These are phyloP conservation scores for Parasitella parasitica DNA, from an alignment of 371 early-diverging fungal species.

Conservation along the genomic window DNA sequence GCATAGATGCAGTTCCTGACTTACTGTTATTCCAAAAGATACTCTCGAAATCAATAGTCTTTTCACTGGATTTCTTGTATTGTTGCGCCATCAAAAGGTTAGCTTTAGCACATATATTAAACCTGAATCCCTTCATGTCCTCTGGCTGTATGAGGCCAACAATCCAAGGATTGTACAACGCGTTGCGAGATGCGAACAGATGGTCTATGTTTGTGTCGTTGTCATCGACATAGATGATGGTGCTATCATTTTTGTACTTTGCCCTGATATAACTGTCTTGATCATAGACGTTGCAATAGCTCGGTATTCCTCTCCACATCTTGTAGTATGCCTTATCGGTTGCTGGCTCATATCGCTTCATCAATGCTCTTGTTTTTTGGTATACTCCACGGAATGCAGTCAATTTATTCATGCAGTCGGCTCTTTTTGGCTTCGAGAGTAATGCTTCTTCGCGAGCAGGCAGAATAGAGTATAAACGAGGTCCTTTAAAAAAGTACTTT, in stretches of 20 bases:
- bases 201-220: slow-evolving; percentile 1
- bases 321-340: slow-evolving; percentile 22
- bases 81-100: background rate
- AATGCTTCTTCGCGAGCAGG: slow-evolving; percentile 4
- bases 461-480: slow-evolving; percentile 27
- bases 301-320: slow-evolving; percentile 27
- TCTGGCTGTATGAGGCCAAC: slow-evolving; percentile 43
- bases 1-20: too few species aligned
- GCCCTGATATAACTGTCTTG: slow-evolving; percentile 25
- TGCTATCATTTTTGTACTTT: slow-evolving; percentile 37
- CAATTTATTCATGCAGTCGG: slow-evolving; percentile 6
- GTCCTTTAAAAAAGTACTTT: slow-evolving; percentile 37
- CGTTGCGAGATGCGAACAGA: background rate
- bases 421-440: background rate
- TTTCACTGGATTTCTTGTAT: background rate
- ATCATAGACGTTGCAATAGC: slow-evolving; percentile 23
- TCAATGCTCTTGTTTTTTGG: slow-evolving; percentile 32
- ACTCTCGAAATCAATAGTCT: slow-evolving; percentile 37
- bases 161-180: slow-evolving; percentile 31
- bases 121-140: slow-evolving; percentile 39
- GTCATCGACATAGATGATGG: slow-evolving; percentile 42
- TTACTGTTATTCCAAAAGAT: slow-evolving; percentile 53
- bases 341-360: slow-evolving; percentile 19
- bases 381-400: slow-evolving; percentile 16
- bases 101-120: slow-evolving; percentile 23